Evolutionary conservation across 1,139 yeast genomes (phyloP).

Genomic region (Yamadazyma blattariae): DNA sequence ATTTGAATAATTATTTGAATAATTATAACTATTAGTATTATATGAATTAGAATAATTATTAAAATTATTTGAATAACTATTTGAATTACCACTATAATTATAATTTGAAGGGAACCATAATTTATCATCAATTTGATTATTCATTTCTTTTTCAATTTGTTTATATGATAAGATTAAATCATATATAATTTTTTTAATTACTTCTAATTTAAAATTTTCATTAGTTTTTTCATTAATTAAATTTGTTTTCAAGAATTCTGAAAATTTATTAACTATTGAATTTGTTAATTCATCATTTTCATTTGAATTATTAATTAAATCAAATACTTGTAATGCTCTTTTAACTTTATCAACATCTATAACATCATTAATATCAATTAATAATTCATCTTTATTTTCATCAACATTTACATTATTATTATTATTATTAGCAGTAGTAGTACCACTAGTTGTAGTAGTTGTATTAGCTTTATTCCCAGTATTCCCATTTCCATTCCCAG

Average conservation of each 20-base stretch:
- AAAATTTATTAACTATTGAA: slow-evolving; percentile 2
- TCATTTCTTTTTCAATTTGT: slow-evolving; percentile 1
- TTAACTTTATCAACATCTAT: slow-evolving; percentile 5
- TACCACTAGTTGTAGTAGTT: no score
- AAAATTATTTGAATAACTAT: background rate
- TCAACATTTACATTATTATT: no score
- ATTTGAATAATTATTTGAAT: slow-evolving; percentile 1
- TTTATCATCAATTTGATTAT: slow-evolving; percentile 4
- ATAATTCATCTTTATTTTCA: slow-evolving; percentile 1
- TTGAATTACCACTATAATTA: background rate
- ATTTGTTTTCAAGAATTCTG: slow-evolving; percentile 2
- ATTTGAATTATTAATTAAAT: slow-evolving; percentile 1
- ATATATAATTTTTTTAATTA: slow-evolving; percentile 3
- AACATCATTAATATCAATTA: slow-evolving; percentile 4
- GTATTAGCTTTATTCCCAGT: no score
- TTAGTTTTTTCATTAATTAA: slow-evolving; percentile 1
- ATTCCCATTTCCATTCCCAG: no score
- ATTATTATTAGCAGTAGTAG: no score
- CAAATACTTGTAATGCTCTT: slow-evolving; percentile 4
- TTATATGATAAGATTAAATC: slow-evolving; percentile 4
- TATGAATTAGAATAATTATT: background rate
- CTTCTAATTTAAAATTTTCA: slow-evolving; percentile 5
- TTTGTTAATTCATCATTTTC: slow-evolving; percentile 3
- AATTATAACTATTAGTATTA: no score
- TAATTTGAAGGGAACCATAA: slow-evolving; percentile 5